These are phyloP conservation scores for Adansonia grandidieri DNA, from an alignment of 441 rosid genomes.

Conservation along the genomic window DNA sequence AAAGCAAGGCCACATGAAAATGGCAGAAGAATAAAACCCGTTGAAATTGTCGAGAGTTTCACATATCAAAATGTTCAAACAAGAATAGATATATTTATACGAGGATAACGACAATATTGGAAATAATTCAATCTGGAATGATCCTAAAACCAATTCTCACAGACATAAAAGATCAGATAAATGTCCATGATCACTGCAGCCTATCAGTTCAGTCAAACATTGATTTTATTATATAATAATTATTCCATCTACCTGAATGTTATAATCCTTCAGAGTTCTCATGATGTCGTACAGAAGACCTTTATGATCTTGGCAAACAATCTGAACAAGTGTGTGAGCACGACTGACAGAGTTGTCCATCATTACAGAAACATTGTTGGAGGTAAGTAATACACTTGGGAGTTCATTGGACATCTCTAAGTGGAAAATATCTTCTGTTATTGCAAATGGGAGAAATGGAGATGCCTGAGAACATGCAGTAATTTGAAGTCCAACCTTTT, in stretches of 20 bases:
- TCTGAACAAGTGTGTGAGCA: constrained; percentile 81
- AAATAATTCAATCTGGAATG: too few species aligned
- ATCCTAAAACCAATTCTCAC: too few species aligned
- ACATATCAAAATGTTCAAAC: too few species aligned
- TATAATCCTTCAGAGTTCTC: constrained; percentile 90
- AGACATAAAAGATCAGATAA: too few species aligned
- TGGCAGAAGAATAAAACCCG: too few species aligned
- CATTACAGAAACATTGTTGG: constrained; percentile 53
- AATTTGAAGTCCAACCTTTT: constrained; percentile 69
- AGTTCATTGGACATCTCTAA: constrained; percentile 44
- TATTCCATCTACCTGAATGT: constrained; percentile 66
- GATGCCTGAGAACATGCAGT: constrained; percentile 66
- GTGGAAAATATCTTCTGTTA: constrained; percentile 59
- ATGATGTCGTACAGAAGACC: constrained; percentile 87
- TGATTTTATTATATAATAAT: background rate
- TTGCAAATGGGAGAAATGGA: constrained; percentile 60
- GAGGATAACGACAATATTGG: too few species aligned
- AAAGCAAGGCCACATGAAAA: too few species aligned
- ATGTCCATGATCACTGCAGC: too few species aligned
- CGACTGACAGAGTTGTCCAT: constrained; percentile 84
- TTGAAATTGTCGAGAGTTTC: too few species aligned
- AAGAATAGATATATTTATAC: too few species aligned
- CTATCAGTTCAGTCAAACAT: background rate
- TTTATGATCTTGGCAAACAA: constrained; percentile 83
- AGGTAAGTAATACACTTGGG: constrained; percentile 43